Evolutionary conservation across 1,284 basidiomycete species (phyloP).

Genomic region (Papiliotrema laurentii): DNA sequence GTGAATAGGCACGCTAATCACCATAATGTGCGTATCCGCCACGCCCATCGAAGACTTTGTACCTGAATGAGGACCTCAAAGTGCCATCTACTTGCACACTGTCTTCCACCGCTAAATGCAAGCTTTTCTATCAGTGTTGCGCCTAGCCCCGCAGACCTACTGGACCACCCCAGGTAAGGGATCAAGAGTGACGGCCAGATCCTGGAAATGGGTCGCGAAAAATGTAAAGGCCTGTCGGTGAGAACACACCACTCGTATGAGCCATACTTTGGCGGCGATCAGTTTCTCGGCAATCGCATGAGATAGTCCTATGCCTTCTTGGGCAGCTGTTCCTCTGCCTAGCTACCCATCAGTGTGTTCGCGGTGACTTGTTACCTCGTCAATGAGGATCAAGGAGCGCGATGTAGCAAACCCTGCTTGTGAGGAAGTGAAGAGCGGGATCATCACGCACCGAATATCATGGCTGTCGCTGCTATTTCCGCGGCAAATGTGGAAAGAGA

Average conservation of each 20-base stretch:
- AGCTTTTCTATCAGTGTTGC: conserved; percentile 49
- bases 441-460: conserved; percentile 66
- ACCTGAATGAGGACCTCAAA: conserved; percentile 55
- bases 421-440: conserved; percentile 1
- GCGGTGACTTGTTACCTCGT: conserved; percentile 65
- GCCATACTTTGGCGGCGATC: conserved; percentile 62
- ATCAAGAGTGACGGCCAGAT: conserved; percentile 36
- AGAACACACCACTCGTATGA: background rate
- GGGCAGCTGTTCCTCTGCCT: conserved; percentile 71
- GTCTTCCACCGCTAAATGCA: conserved; percentile 61
- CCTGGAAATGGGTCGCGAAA: conserved; percentile 71
- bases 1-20: conserved; percentile 8
- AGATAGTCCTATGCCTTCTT: conserved; percentile 81
- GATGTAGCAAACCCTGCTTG: conserved; percentile 66
- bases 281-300: conserved; percentile 89
- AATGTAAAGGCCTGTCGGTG: conserved; percentile 68
- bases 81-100: background rate
- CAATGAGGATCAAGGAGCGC: conserved; percentile 73
- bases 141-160: conserved; percentile 10
- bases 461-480: conserved; percentile 83
- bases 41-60: conserved; percentile 47
- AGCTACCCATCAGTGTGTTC: conserved; percentile 19
- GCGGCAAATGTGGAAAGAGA: conserved; percentile 86
- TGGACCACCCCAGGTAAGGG: conserved; percentile 27
- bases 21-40: conserved; percentile 42